Conservation (phyloP, 371 early-diverging fungal species). For the Mortierella sp. region DNA sequence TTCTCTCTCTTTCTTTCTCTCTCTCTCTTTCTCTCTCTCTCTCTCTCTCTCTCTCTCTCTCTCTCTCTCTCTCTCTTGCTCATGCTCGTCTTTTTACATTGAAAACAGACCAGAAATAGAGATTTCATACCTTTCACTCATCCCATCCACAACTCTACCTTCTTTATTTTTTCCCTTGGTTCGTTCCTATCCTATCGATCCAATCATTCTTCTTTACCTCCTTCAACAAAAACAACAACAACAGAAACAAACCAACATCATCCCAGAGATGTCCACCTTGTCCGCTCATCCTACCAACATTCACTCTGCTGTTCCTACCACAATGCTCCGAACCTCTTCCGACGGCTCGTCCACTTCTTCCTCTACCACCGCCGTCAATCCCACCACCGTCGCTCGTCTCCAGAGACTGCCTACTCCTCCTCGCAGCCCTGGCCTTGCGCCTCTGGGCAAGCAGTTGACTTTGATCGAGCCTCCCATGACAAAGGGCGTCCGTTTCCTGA, state of each 20-base stretch:
- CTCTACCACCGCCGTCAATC: slow-evolving; percentile 30
- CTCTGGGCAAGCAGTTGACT: slow-evolving; percentile 69
- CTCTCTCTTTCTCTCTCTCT: not conserved
- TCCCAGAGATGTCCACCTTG: slow-evolving; percentile 10
- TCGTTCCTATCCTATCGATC: not conserved
- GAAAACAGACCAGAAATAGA: slow-evolving; percentile 2
- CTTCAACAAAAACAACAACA: not conserved
- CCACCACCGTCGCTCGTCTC: slow-evolving; percentile 40
- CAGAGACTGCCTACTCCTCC: slow-evolving; percentile 56
- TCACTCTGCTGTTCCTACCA: slow-evolving; percentile 10
- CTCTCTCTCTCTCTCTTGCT: not conserved
- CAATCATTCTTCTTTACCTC: not conserved
- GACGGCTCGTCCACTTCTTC: slow-evolving; percentile 28
- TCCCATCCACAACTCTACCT: not conserved
- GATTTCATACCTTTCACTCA: not conserved
- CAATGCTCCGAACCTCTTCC: slow-evolving; percentile 13
- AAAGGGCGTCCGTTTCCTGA: slow-evolving; percentile 81
- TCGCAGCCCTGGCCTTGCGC: slow-evolving; percentile 56
- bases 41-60: no score
- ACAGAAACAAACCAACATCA: not conserved
- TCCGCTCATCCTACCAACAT: slow-evolving; percentile 18
- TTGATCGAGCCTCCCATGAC: slow-evolving; percentile 67
- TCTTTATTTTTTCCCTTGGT: not conserved
- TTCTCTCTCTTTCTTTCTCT: not conserved
- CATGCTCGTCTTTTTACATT: not conserved